Conservation (phyloP, 768 basidiomycete species). For the Mycena latifolia region DNA sequence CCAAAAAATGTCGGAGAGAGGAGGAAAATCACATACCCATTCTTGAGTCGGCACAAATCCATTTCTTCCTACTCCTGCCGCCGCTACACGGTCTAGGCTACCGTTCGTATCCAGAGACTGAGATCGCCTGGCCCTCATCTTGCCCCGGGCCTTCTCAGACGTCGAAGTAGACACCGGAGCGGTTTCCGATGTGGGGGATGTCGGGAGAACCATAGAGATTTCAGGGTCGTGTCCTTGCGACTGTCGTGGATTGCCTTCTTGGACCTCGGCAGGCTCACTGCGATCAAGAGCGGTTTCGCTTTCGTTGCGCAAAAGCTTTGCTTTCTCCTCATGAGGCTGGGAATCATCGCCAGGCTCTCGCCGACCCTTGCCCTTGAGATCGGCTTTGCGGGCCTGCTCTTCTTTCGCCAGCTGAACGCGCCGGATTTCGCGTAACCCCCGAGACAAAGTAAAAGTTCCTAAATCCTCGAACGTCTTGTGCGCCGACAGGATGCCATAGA, state of each 20-base stretch:
- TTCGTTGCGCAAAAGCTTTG: constrained; percentile 71
- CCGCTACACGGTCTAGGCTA: constrained; percentile 74
- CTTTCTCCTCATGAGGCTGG: constrained; percentile 73
- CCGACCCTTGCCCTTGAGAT: constrained; percentile 55
- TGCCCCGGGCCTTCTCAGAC: constrained; percentile 94
- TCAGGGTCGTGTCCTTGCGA: constrained; percentile 47
- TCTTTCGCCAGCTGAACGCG: constrained; percentile 80
- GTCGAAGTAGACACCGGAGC: constrained; percentile 47
- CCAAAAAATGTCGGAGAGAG: background rate
- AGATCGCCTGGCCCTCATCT: constrained; percentile 84
- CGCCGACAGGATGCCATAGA: constrained; percentile 87
- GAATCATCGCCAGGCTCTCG: constrained; percentile 49
- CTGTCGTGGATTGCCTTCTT: constrained; percentile 29
- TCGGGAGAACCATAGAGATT: constrained; percentile 51
- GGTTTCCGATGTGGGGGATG: constrained; percentile 59
- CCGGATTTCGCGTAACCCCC: constrained; percentile 88
- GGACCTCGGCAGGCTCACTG: constrained; percentile 36
- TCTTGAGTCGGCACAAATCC: constrained; percentile 97
- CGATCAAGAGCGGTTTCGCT: constrained; percentile 43
- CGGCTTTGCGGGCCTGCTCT: constrained; percentile 63
- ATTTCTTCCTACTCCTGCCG: constrained; percentile 83
- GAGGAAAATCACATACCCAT: constrained; percentile 76
- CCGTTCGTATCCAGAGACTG: constrained; percentile 63
- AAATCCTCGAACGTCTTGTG: constrained; percentile 91
- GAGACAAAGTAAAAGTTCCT: constrained; percentile 89